Percentiles rank a stretch among this genome's conserved stretches.
These are phyloP conservation scores for Sclerotinia subarctica DNA, from an alignment of 2,329 filamentous ascomycete species.

Conservation along the genomic window DNA sequence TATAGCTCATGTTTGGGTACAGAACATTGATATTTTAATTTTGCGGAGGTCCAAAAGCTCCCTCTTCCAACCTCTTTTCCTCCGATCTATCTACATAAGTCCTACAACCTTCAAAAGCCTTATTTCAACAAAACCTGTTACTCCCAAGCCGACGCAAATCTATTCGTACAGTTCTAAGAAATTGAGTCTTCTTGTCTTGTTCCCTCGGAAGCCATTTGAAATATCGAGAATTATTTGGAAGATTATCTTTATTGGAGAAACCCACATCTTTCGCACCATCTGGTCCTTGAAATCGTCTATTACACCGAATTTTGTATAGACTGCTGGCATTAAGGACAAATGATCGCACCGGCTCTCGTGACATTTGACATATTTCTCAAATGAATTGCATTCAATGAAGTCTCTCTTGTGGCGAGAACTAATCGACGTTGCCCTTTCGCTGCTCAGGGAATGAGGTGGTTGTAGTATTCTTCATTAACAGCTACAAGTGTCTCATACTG, in stretches of 20 bases:
- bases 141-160: background rate
- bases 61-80: background rate
- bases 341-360: conserved; percentile 41
- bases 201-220: background rate
- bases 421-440: conserved; percentile 46
- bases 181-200: conserved; percentile 21
- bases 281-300: background rate
- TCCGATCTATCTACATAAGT: background rate
- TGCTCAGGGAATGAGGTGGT: conserved; percentile 46
- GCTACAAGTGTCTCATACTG: conserved; percentile 48
- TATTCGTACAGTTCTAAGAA: background rate
- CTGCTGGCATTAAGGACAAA: background rate
- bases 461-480: conserved; percentile 43
- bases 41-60: background rate
- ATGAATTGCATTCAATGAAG: conserved; percentile 47
- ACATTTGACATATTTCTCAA: conserved; percentile 46
- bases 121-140: background rate
- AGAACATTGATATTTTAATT: background rate
- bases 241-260: background rate
- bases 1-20: background rate
- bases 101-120: background rate
- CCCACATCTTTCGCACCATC: background rate
- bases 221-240: background rate
- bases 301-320: background rate
- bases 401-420: conserved; percentile 45